These are phyloP conservation scores for Arthrobotrys entomopaga DNA, from an alignment of 2,329 filamentous ascomycete species.

Conservation along the genomic window DNA sequence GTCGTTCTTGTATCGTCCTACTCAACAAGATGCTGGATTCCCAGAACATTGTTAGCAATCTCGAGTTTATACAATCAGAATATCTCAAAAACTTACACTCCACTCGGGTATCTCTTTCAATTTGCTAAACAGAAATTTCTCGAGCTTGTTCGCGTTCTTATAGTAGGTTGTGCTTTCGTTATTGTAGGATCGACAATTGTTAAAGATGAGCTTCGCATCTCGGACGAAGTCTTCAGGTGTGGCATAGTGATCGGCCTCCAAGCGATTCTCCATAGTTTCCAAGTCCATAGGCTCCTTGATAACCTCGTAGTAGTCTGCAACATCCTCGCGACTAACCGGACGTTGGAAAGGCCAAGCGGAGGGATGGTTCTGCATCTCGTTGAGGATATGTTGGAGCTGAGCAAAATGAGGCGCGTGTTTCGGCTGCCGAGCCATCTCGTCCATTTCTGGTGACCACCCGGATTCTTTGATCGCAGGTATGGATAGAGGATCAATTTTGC, in stretches of 20 bases:
- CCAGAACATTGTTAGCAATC: slow-evolving; percentile 18
- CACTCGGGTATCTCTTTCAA: slow-evolving; percentile 59
- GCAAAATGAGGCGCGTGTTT: slow-evolving; percentile 97
- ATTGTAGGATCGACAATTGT: slow-evolving; percentile 96
- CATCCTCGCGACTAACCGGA: slow-evolving; percentile 93
- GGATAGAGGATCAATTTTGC: slow-evolving; percentile 81
- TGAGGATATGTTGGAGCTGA: slow-evolving; percentile 88
- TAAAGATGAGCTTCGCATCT: slow-evolving; percentile 88
- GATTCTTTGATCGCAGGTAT: slow-evolving; percentile 81
- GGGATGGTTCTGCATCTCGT: slow-evolving; percentile 92
- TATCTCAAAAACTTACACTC: slow-evolving; percentile 57
- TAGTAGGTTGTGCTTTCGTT: slow-evolving; percentile 94
- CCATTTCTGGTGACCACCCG: slow-evolving; percentile 97
- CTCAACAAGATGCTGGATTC: slow-evolving; percentile 42
- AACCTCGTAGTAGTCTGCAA: slow-evolving; percentile 98
- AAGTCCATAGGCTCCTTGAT: slow-evolving; percentile 93
- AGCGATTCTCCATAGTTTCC: slow-evolving; percentile 89
- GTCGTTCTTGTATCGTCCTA: slow-evolving; percentile 24
- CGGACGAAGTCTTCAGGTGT: slow-evolving; percentile 91
- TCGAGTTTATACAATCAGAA: not conserved
- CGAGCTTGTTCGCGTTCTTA: slow-evolving; percentile 92
- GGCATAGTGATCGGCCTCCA: slow-evolving; percentile 90
- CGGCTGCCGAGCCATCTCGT: slow-evolving; percentile 91
- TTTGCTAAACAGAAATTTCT: slow-evolving; percentile 63
- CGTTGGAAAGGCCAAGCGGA: slow-evolving; percentile 94